Evolutionary conservation across 139 green algal species (phyloP).

Genomic region (Chlorella sp.): DNA sequence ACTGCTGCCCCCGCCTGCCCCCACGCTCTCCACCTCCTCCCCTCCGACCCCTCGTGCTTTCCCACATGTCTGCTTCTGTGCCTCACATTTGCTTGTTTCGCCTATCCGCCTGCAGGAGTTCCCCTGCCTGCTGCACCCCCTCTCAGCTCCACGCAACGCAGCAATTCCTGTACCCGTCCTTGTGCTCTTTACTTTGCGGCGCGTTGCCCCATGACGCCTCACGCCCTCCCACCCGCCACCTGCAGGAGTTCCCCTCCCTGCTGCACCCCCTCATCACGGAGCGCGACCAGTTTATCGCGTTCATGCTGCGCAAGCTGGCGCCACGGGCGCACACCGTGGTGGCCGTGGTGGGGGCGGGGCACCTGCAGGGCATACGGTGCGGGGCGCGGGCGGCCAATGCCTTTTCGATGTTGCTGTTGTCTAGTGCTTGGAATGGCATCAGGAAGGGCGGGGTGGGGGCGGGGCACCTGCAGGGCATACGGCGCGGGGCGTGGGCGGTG

Average conservation of each 20-base stretch:
- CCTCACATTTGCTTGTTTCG: not conserved
- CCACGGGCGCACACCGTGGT: constrained; percentile 30
- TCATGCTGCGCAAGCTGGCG: constrained; percentile 44
- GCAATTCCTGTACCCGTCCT: not conserved
- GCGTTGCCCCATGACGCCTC: not conserved
- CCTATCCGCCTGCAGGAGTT: constrained; percentile 33
- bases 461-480: too few relatives aligned
- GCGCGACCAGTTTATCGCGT: constrained; percentile 56
- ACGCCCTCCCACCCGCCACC: not conserved
- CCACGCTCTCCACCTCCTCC: too few relatives aligned
- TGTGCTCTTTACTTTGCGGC: too few relatives aligned
- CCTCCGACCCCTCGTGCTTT: too few relatives aligned
- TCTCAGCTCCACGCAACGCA: too few relatives aligned
- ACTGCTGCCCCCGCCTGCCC: not conserved
- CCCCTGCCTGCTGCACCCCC: constrained; percentile 48
- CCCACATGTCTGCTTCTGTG: not conserved
- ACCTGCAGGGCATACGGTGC: constrained; percentile 52
- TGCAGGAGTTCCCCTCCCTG: constrained; percentile 51
- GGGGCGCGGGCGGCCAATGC: too few relatives aligned
- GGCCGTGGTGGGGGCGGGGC: constrained; percentile 54
- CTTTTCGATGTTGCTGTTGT: not conserved
- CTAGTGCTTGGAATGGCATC: not conserved
- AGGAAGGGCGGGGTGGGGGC: not conserved
- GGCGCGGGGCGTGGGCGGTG: too few relatives aligned
- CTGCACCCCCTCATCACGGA: constrained; percentile 55